phyloP scores from a whole-genome alignment of 192 early-diverging fungal genomes.

The Podochytrium sp. region DNA sequence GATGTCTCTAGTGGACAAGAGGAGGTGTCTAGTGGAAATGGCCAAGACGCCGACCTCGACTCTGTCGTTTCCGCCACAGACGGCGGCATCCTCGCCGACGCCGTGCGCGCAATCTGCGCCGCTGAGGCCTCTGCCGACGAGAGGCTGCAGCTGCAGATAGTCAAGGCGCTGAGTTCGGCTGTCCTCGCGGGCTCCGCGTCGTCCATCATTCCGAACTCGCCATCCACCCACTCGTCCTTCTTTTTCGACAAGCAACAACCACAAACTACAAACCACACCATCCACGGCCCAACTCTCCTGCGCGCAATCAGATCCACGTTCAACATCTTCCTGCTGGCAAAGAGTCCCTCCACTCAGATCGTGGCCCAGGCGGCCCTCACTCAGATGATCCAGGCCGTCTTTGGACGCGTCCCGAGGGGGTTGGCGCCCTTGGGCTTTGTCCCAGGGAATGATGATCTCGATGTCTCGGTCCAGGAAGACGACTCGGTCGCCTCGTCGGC shows the following conservation, averaged over 20 bases:
- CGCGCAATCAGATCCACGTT: slow-evolving; percentile 82
- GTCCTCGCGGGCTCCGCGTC: slow-evolving; percentile 64
- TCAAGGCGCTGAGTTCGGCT: slow-evolving; percentile 86
- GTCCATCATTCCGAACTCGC: slow-evolving; percentile 44
- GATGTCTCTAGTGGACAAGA: no score
- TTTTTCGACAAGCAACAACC: background rate
- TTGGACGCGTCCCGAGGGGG: slow-evolving; percentile 65
- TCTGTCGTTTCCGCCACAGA: background rate
- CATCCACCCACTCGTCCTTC: background rate
- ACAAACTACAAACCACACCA: slow-evolving; percentile 23
- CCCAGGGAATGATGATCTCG: background rate
- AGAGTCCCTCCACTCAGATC: slow-evolving; percentile 74
- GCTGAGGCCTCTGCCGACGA: slow-evolving; percentile 80
- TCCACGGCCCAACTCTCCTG: slow-evolving; percentile 79
- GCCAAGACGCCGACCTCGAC: background rate
- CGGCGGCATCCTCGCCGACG: slow-evolving; percentile 62
- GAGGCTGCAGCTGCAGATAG: slow-evolving; percentile 87
- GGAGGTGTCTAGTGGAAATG: no score
- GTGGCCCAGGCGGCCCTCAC: slow-evolving; percentile 86
- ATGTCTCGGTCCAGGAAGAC: background rate
- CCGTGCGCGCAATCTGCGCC: slow-evolving; percentile 77
- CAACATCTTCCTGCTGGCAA: slow-evolving; percentile 83
- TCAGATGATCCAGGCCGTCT: slow-evolving; percentile 85
- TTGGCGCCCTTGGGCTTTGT: background rate
- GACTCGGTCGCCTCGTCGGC: background rate